Percentiles rank a stretch among this genome's conserved stretches.
These are phyloP conservation scores for Henckelia pumila DNA, from an alignment of 257 asterid species.

Conservation along the genomic window DNA sequence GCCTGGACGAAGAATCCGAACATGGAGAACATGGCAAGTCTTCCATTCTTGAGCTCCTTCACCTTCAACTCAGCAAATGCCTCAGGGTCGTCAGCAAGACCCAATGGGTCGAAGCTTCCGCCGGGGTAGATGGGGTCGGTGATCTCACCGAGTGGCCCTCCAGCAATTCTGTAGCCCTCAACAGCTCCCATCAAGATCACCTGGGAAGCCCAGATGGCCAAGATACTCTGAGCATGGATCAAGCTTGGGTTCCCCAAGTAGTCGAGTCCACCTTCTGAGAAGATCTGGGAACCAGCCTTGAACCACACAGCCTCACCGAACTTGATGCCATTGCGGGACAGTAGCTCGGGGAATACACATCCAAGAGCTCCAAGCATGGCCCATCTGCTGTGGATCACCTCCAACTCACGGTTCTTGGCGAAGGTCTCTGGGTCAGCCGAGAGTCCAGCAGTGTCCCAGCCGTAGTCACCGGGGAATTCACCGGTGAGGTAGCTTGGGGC, in stretches of 20 bases:
- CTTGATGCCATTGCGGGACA: slow-evolving; percentile 71
- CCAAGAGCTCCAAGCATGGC: slow-evolving; percentile 89
- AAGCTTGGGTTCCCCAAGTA: slow-evolving; percentile 75
- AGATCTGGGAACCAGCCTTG: slow-evolving; percentile 73
- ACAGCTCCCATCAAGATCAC: slow-evolving; percentile 69
- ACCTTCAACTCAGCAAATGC: slow-evolving; percentile 66
- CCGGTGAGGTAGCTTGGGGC: slow-evolving; percentile 68
- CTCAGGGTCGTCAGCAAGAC: slow-evolving; percentile 57
- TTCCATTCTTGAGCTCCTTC: slow-evolving; percentile 57
- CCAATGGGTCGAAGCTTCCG: slow-evolving; percentile 60
- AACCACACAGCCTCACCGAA: slow-evolving; percentile 83
- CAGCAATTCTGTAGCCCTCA: slow-evolving; percentile 69
- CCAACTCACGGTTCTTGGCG: slow-evolving; percentile 73
- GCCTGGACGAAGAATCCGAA: slow-evolving; percentile 67
- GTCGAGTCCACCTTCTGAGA: slow-evolving; percentile 69
- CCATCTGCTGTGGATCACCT: slow-evolving; percentile 74
- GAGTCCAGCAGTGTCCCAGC: slow-evolving; percentile 68
- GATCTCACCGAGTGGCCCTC: slow-evolving; percentile 55
- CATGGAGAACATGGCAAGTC: slow-evolving; percentile 68
- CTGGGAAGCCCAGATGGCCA: slow-evolving; percentile 75
- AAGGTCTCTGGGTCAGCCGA: slow-evolving; percentile 75
- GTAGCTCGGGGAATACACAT: slow-evolving; percentile 73
- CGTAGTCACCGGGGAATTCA: slow-evolving; percentile 74
- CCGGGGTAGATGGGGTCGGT: slow-evolving; percentile 57
- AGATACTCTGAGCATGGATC: slow-evolving; percentile 73